These are phyloP conservation scores for Oryza brachyantha DNA, from an alignment of 176 grass and related monocot species.

Conservation along the genomic window DNA sequence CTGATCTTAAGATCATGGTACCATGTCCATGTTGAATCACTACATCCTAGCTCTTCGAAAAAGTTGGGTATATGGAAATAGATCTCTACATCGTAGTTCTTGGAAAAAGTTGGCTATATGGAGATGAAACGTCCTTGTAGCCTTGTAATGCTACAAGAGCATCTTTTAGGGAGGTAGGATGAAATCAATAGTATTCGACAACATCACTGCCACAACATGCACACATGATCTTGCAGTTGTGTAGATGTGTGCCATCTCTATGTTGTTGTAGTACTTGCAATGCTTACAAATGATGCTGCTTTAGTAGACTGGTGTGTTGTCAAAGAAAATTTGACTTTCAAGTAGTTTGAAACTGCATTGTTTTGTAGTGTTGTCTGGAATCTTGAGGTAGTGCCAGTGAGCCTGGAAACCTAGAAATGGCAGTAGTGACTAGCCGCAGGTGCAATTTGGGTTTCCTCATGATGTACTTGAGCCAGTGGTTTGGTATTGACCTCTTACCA, in stretches of 20 bases:
- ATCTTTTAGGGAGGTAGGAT: background rate
- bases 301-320: background rate
- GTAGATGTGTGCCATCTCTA: background rate
- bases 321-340: background rate
- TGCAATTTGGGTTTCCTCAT: background rate
- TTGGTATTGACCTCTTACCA: background rate
- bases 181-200: background rate
- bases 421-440: background rate
- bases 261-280: background rate
- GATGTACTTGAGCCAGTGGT: background rate
- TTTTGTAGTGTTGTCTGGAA: background rate
- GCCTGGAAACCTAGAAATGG: background rate
- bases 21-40: conserved; percentile 6
- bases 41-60: background rate
- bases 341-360: background rate
- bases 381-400: background rate
- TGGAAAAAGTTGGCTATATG: background rate
- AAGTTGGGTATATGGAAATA: background rate
- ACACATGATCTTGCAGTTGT: background rate
- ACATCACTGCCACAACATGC: background rate
- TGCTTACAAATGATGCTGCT: background rate
- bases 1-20: background rate
- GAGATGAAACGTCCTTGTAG: background rate
- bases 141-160: background rate
- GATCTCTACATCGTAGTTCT: background rate